Evolutionary conservation across 371 early-diverging fungal species (phyloP).

Genomic region (Quaeritorhiza haematococci): DNA sequence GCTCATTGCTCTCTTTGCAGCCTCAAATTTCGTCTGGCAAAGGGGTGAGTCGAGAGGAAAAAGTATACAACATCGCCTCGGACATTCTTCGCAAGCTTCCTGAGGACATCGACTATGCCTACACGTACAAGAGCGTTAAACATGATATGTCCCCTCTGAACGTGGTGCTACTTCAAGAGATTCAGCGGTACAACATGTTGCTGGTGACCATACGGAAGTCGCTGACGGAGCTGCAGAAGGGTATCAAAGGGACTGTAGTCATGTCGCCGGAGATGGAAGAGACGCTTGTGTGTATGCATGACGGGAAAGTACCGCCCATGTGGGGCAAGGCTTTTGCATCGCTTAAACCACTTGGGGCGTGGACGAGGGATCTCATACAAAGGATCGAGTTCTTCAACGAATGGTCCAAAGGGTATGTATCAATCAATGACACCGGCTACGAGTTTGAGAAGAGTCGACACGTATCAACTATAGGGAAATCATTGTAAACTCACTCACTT

Average conservation of each 20-base stretch:
- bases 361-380: conserved; percentile 40
- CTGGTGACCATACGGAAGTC: conserved; percentile 35
- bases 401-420: conserved; percentile 49
- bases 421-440: neutral
- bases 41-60: conserved; percentile 39
- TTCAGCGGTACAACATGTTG: conserved; percentile 41
- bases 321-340: conserved; percentile 49
- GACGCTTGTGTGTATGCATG: conserved; percentile 34
- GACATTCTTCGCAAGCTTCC: conserved; percentile 45
- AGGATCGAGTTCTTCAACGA: conserved; percentile 48
- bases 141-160: conserved; percentile 41
- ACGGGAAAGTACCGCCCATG: conserved; percentile 40
- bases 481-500: neutral
- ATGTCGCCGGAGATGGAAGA: conserved; percentile 56
- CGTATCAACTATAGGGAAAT: neutral
- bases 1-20: conserved; percentile 36
- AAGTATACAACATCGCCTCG: conserved; percentile 31
- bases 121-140: conserved; percentile 30
- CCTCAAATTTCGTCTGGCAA: conserved; percentile 34
- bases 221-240: conserved; percentile 42
- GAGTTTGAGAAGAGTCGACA: neutral
- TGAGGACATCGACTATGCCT: conserved; percentile 39
- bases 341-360: conserved; percentile 44
- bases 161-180: conserved; percentile 51
- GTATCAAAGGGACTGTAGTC: conserved; percentile 49